These are phyloP conservation scores for Sporothrix dimorphospora DNA, from an alignment of 2,329 filamentous ascomycete genomes.

Conservation along the genomic window DNA sequence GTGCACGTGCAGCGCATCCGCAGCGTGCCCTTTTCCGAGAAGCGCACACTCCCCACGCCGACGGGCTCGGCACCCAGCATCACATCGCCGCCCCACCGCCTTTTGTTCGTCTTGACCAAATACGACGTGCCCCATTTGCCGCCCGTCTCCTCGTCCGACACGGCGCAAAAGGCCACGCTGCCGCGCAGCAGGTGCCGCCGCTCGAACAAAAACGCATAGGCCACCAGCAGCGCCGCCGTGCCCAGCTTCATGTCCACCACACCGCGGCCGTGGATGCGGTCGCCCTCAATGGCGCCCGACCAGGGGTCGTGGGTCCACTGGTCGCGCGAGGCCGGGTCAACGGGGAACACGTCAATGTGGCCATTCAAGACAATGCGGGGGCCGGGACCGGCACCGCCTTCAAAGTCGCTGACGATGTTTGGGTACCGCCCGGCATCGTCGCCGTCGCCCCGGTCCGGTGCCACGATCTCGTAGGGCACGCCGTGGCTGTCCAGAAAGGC, in stretches of 20 bases:
- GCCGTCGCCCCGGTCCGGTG: constrained; percentile 11
- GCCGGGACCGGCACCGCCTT: constrained; percentile 13
- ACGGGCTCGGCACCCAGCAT: constrained; percentile 31
- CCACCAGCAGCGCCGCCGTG: constrained; percentile 28
- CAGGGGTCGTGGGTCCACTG: constrained; percentile 28
- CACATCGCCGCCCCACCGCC: constrained; percentile 23
- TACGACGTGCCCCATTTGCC: constrained; percentile 28
- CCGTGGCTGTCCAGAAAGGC: not conserved
- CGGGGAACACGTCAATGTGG: constrained; percentile 29
- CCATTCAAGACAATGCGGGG: constrained; percentile 28
- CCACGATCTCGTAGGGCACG: constrained; percentile 11
- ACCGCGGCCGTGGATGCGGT: constrained; percentile 27
- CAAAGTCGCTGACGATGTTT: constrained; percentile 29
- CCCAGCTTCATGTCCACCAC: constrained; percentile 32
- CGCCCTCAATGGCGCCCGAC: constrained; percentile 29
- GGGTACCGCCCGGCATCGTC: constrained; percentile 3
- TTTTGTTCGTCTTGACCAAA: not conserved
- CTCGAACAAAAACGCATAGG: constrained; percentile 24
- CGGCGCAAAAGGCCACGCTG: constrained; percentile 28
- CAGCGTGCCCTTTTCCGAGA: constrained; percentile 31
- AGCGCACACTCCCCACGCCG: constrained; percentile 30
- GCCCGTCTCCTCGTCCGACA: constrained; percentile 30
- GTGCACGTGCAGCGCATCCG: constrained; percentile 24
- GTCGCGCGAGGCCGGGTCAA: constrained; percentile 7
- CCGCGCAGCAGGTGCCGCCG: constrained; percentile 18